Evolutionary conservation across 2,329 filamentous ascomycete genomes (phyloP).

Genomic region (Aspergillus japonicus): DNA sequence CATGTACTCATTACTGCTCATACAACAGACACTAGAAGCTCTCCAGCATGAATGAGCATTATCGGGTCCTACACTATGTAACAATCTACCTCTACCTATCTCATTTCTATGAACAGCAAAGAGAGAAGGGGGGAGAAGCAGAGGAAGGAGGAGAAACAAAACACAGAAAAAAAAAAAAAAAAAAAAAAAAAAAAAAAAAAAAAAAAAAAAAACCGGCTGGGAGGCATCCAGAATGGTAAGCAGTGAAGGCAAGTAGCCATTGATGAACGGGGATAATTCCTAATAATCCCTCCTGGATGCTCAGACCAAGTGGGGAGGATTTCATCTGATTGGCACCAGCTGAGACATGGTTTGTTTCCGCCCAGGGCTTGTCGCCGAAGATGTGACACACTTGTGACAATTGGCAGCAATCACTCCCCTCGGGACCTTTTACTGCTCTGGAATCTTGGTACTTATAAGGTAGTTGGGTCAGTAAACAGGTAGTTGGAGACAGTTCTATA

Average conservation of each 20-base stretch:
- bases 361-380: conserved; percentile 17
- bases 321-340: conserved; percentile 21
- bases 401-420: neutral
- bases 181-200: neutral
- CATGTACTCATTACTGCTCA: no score
- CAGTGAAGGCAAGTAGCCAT: neutral
- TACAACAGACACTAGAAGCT: no score
- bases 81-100: no score
- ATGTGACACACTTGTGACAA: conserved; percentile 25
- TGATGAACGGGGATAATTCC: neutral
- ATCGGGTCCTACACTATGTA: no score
- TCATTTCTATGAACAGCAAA: no score
- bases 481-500: neutral
- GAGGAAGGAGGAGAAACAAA: neutral
- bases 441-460: no score
- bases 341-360: conserved; percentile 39
- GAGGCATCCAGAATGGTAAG: neutral
- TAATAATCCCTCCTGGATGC: conserved; percentile 18
- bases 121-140: no score
- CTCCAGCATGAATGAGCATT: no score
- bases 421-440: no score
- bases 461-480: neutral
- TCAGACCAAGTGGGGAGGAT: conserved; percentile 16
- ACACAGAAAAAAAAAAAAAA: neutral
- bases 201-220: neutral